phyloP scores from a whole-genome alignment of 805 yeast species.

The Wickerhamiella azymoides region DNA sequence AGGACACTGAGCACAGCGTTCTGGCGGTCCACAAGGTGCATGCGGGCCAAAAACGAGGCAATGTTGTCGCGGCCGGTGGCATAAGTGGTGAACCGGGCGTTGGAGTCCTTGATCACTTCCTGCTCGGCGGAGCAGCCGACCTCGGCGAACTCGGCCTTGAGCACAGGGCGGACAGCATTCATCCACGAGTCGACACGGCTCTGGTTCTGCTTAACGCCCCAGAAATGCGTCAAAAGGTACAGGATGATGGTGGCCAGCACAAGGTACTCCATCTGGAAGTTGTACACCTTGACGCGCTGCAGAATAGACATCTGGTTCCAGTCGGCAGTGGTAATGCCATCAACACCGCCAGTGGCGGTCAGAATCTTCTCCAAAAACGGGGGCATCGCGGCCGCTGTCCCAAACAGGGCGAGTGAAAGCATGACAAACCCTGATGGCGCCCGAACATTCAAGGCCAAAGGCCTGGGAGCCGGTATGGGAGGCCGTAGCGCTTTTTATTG shows the following conservation, averaged over 20 bases:
- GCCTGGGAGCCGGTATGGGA: background rate
- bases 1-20: constrained; percentile 53
- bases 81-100: constrained; percentile 50
- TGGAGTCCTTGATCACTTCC: constrained; percentile 45
- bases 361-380: constrained; percentile 1
- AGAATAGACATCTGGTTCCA: constrained; percentile 43
- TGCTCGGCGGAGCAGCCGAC: constrained; percentile 36
- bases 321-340: constrained; percentile 29
- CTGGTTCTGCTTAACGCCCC: constrained; percentile 50
- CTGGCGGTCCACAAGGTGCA: constrained; percentile 65
- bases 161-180: constrained; percentile 34
- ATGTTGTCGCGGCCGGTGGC: constrained; percentile 83
- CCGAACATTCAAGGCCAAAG: background rate
- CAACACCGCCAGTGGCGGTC: constrained; percentile 9
- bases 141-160: constrained; percentile 59
- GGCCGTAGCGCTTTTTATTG: background rate
- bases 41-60: constrained; percentile 43
- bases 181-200: constrained; percentile 41
- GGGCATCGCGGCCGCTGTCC: constrained; percentile 6
- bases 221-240: constrained; percentile 37
- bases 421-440: background rate
- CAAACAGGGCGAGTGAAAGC: background rate
- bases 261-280: constrained; percentile 64
- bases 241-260: constrained; percentile 38
- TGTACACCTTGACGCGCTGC: constrained; percentile 45